A percentile compares a stretch with the other conserved stretches of the same genome.
Evolutionary conservation across 176 grass and related monocot species (phyloP).

Genomic region (Eremochloa ophiuroides): DNA sequence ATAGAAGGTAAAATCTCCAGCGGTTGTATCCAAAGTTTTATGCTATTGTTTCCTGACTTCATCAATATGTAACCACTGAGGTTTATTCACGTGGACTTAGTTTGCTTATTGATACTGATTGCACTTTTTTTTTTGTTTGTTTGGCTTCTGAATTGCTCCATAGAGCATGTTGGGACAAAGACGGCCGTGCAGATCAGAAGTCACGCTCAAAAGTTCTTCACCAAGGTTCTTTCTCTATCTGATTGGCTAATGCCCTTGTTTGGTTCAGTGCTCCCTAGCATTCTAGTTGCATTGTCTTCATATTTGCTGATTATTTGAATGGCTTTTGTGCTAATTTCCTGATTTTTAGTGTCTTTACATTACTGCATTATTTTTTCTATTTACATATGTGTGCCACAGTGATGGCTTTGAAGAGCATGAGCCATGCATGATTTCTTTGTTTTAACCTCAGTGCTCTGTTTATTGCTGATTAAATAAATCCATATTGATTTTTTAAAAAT

Average conservation of each 20-base stretch:
- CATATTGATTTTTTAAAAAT: slow-evolving; percentile 12
- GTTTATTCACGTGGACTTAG: slow-evolving; percentile 9
- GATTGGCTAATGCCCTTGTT: slow-evolving; percentile 18
- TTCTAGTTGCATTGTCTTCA: slow-evolving; percentile 3
- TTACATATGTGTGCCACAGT: not conserved
- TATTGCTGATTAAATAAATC: slow-evolving; percentile 17
- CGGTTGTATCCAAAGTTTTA: not conserved
- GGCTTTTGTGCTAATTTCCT: slow-evolving; percentile 1
- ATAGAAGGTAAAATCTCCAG: slow-evolving; percentile 80
- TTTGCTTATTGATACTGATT: slow-evolving; percentile 36
- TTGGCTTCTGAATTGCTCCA: slow-evolving; percentile 19
- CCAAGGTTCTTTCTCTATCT: slow-evolving; percentile 71
- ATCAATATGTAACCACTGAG: not conserved
- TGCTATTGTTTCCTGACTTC: not conserved
- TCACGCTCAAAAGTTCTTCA: slow-evolving; percentile 99
- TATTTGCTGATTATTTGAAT: slow-evolving; percentile 9
- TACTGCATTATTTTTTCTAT: not conserved
- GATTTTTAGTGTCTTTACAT: slow-evolving; percentile 2
- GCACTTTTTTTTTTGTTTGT: slow-evolving; percentile 32
- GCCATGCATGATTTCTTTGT: slow-evolving; percentile 1
- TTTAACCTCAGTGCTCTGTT: not conserved
- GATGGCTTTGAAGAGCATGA: slow-evolving; percentile 5
- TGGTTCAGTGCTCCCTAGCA: slow-evolving; percentile 13
- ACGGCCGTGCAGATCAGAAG: slow-evolving; percentile 97
- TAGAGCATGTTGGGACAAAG: slow-evolving; percentile 98